Evolutionary conservation across 495 filamentous ascomycete species (phyloP), one percentile per base, ranked within the genome.

Genomic region (Penicillium parvum): DNA sequence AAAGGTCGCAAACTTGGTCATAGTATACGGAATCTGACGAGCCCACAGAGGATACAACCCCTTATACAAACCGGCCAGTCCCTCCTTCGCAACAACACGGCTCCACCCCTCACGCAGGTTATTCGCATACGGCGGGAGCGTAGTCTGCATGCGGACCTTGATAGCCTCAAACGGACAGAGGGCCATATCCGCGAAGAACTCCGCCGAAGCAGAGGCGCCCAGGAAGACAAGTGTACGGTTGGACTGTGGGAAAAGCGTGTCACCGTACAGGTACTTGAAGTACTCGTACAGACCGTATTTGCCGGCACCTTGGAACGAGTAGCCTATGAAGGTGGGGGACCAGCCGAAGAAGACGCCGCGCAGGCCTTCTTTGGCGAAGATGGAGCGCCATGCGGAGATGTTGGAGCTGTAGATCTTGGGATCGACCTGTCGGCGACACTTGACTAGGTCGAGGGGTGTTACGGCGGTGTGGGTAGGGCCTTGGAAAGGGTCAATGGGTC

Each of bases 261-360:
- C 78, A 47, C 81, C 81, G 61, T 86, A 86, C 17, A 74, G 53
- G 62, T 86, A 73, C 56, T 86, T 86, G 75, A 86, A 86, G 57
- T 84, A 76, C 45, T 86, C 83, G 57, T 86, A 86, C 64, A 84
- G 76, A 10, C 83, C 83, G 57, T 86, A 86, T 61, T 86, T 86
- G n/a, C 83, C 83, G 37, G 80, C 81, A n/a, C 83, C 83, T 50
- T 86, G 83, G 52, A 84, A 72, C 25, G 74, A 80, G 71, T 86
- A 86, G 22, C 82, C 83, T 7, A 84, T 58, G 43, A 84, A 78
- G 14, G 83, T 86, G 7, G 83, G 82, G 0, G 78, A 70, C 82
- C 83, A 85, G 53, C 83, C 83, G 61, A 83, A 83, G 69, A 83
- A 83, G 53, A 86, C 71, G 43, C 83, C 83, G 55, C 81, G 80